Base-by-base conservation (phyloP, 257 asterid species). In the Perilla frutescens region DNA sequence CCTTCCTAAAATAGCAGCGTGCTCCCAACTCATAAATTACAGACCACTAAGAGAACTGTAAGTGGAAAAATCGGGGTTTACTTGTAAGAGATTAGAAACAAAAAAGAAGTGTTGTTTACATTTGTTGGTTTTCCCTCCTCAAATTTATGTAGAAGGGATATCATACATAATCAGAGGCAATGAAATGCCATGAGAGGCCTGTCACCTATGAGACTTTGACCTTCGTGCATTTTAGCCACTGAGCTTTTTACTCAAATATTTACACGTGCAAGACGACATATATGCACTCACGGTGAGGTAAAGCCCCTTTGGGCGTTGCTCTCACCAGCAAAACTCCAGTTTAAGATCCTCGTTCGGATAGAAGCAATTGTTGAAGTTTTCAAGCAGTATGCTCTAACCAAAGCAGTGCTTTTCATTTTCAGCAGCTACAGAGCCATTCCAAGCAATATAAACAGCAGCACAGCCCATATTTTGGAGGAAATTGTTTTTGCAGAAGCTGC, bases 191-290 rank as follows among this genome's bases (percentile, higher is more conserved):
- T 76, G 78, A 72, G 40, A 62, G 89, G 96, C 95, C 97, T 48
- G 97, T 90, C 97, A 85, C 91, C 95, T 81, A 68, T 76, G 90
- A 85, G 91, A 91, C 97, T 91, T 91, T 88, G 96, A 91, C 96
- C 96, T 76, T 84, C 82, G 77, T 79, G 91, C 92, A 80, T 79
- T 68, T 45, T 59, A 13, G 82, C 87, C 82, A 76, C 89, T 47
- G 73, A 60, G 58, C 41, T 70, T 65, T 74, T 80, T 73, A 79
- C 85, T 76, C 82, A 50, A 79, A 80, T 91, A 91, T 91, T 85
- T 91, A 91, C 96, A 89, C 41, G 79, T 81, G 84, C 78, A 80
- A 77, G 39, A 76, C 81, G 47, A 71, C 80, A 71, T 82, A 84
- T 86, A 82, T 73, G 80, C 91, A 85, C 85, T 79, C 78, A 81